Evolutionary conservation across 768 basidiomycete genomes (phyloP).

Genomic region (Amyloporia xantha): DNA sequence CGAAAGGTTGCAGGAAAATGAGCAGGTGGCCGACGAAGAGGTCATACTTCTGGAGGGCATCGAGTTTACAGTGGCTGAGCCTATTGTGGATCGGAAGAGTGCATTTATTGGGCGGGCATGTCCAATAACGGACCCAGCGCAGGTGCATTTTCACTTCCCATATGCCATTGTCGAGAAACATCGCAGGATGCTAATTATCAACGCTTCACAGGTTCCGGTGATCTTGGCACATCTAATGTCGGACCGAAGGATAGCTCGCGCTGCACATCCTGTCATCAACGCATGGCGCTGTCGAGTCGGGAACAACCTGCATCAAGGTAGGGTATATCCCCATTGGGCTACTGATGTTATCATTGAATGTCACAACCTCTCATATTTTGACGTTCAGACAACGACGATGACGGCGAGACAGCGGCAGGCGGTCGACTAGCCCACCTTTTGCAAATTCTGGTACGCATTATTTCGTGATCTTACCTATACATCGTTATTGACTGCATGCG

Average conservation of each 20-base stretch:
- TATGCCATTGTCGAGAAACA: constrained; percentile 10
- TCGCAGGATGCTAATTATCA: not conserved
- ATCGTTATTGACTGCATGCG: not conserved
- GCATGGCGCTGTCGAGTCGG: constrained; percentile 76
- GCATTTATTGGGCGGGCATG: constrained; percentile 84
- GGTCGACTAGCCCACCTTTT: constrained; percentile 85
- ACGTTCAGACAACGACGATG: constrained; percentile 86
- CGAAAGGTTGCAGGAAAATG: constrained; percentile 5
- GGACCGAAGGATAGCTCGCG: constrained; percentile 67
- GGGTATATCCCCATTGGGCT: constrained; percentile 11
- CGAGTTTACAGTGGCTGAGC: constrained; percentile 64
- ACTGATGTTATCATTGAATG: not conserved
- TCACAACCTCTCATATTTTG: not conserved
- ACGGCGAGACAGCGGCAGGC: constrained; percentile 92
- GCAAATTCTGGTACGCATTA: constrained; percentile 64
- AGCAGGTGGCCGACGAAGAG: too few species aligned
- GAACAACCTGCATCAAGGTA: constrained; percentile 71
- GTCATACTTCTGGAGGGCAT: constrained; percentile 65
- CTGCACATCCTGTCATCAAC: constrained; percentile 74
- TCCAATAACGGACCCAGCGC: constrained; percentile 65
- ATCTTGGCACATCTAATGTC: constrained; percentile 62
- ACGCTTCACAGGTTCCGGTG: constrained; percentile 59
- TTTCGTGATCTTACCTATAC: not conserved
- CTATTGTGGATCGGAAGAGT: constrained; percentile 83
- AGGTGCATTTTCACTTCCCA: too few species aligned